phyloP scores from a whole-genome alignment of 2,329 filamentous ascomycete genomes.

The Fusarium pseudocircinatum region DNA sequence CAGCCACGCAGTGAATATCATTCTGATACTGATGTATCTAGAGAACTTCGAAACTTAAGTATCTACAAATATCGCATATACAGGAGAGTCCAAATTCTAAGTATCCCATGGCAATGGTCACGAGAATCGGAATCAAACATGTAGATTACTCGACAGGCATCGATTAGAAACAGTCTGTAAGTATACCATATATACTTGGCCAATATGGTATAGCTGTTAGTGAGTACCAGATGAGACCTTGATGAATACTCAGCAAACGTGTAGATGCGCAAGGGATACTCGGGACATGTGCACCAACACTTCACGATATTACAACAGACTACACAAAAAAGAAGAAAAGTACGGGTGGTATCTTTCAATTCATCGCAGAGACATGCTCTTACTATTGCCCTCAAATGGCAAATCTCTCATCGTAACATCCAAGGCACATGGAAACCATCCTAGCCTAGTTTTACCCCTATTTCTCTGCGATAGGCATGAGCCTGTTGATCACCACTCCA shows the following conservation, averaged over 20 bases:
- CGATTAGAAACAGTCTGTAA: too few relatives aligned
- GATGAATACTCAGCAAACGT: not conserved
- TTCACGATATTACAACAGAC: not conserved
- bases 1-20: not conserved
- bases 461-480: conserved; percentile 17
- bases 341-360: conserved; percentile 5
- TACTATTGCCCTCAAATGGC: conserved; percentile 27
- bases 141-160: not conserved
- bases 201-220: not conserved
- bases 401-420: conserved; percentile 8
- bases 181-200: not conserved
- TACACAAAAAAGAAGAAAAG: not conserved
- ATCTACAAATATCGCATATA: not conserved
- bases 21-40: not conserved
- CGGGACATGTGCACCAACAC: not conserved
- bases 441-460: conserved; percentile 13
- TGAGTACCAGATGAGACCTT: not conserved
- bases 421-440: conserved; percentile 14
- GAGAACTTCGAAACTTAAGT: not conserved
- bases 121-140: not conserved
- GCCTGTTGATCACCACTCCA: not conserved
- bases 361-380: conserved; percentile 26
- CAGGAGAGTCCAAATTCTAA: not conserved
- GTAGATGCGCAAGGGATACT: not conserved
- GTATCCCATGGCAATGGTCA: not conserved